These are phyloP conservation scores for Diaporthe citri DNA, from an alignment of 2,329 filamentous ascomycete species.

Conservation along the genomic window DNA sequence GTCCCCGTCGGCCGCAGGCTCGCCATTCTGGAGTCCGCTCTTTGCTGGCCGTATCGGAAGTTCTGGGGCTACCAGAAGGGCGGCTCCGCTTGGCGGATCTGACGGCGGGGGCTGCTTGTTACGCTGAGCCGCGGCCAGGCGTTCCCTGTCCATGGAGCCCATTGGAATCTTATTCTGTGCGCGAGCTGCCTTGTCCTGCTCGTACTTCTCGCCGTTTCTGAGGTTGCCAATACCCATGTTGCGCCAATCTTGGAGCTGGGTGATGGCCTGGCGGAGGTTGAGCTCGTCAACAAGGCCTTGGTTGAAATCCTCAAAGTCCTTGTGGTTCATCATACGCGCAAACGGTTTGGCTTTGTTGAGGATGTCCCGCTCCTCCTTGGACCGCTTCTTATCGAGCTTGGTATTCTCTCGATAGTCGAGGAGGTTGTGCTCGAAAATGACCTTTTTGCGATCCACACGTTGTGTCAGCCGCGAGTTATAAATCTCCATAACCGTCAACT, in stretches of 20 bases:
- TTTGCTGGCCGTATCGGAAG: slow-evolving; percentile 71
- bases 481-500: slow-evolving; percentile 98
- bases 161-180: slow-evolving; percentile 78
- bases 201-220: slow-evolving; percentile 90
- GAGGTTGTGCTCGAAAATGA: slow-evolving; percentile 94
- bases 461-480: slow-evolving; percentile 94
- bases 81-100: slow-evolving; percentile 81
- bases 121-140: slow-evolving; percentile 78
- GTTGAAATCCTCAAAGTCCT: slow-evolving; percentile 89
- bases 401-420: slow-evolving; percentile 94
- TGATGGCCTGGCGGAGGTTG: slow-evolving; percentile 89
- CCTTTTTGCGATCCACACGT: slow-evolving; percentile 93
- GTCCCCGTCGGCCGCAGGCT: slow-evolving; percentile 61
- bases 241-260: slow-evolving; percentile 94
- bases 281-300: slow-evolving; percentile 91
- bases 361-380: slow-evolving; percentile 93
- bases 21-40: slow-evolving; percentile 46
- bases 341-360: slow-evolving; percentile 96
- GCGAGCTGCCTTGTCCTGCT: slow-evolving; percentile 85
- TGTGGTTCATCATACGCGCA: slow-evolving; percentile 94
- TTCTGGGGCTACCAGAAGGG: slow-evolving; percentile 82
- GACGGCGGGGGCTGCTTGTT: slow-evolving; percentile 74
- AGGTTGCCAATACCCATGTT: slow-evolving; percentile 86
- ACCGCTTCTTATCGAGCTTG: slow-evolving; percentile 91
- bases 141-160: slow-evolving; percentile 86